Evolutionary conservation across 306 rosid genomes (phyloP), one percentile per base, ranked within the genome.

Genomic region (Vigna nakashimae): DNA sequence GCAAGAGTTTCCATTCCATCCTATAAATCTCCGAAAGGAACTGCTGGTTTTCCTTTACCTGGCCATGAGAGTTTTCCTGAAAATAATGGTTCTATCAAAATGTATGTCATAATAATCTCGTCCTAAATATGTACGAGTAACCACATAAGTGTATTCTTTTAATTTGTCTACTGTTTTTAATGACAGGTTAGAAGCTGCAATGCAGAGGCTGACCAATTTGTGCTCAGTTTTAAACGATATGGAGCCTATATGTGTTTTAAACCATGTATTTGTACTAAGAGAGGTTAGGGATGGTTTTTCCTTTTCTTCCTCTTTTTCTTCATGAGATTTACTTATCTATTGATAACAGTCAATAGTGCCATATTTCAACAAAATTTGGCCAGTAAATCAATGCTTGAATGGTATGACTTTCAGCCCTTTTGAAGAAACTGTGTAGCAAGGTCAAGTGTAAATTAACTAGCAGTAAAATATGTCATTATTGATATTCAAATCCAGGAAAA

Each of bases 31-130:
- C 96, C 98, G 17, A 95, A 87, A 86, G 93, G 91, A 77, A 82
- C 87, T 48, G 80, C 90, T 40, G 90, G 93, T 46, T 86, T 85
- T 83, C 93, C 96, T 75, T 86, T 95, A 82, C 98, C 98, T 51
- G 98, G 98, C 70, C 95, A 91, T 78, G 98, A 92, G 86, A 95
- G 98, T 85, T 86, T 82, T 86, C 98, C 98, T 79, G 98, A 95
- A 91, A 95, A 89, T 87, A 89, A 89, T 82, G 81, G 80, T 76
- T 87, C 98, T 50, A 91, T 95, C 81, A 95, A 95, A 89, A 95
- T 92, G 98, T 95, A 89, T 82, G 90, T 64, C 68, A 34, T 45
- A 51, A 60, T 51, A 63, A 80, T 76, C 53, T 24, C 2, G 22
- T 80, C 40, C 68, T 69, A 70, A 60, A 50, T 79, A 59, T 32